These are phyloP conservation scores for Syzygium jambos DNA, from an alignment of 345 rosid genomes.

Conservation along the genomic window DNA sequence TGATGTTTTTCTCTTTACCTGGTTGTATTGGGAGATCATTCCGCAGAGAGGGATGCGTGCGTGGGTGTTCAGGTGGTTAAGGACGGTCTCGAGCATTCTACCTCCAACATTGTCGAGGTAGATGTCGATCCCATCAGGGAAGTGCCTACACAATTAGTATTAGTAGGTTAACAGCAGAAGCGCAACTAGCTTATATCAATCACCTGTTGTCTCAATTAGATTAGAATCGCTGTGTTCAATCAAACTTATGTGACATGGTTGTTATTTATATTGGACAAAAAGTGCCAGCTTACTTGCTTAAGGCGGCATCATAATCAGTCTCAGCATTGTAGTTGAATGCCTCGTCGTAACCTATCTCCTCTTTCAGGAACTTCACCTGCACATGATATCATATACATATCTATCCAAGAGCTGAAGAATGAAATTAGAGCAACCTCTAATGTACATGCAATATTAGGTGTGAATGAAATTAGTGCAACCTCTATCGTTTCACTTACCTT, in stretches of 20 bases:
- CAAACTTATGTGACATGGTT: not conserved
- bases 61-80: conserved; percentile 25
- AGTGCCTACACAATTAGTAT: conserved; percentile 8
- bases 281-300: not conserved
- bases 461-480: not conserved
- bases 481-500: conserved; percentile 10
- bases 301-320: not conserved
- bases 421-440: not conserved
- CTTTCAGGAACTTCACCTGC: not conserved
- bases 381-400: not conserved
- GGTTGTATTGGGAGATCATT: conserved; percentile 44
- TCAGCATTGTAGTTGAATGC: not conserved
- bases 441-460: not conserved
- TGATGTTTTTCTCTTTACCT: conserved; percentile 8
- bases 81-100: conserved; percentile 46
- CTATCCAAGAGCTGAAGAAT: not conserved
- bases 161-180: not conserved
- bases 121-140: conserved; percentile 39
- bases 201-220: not conserved
- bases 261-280: not conserved
- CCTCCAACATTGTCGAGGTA: conserved; percentile 50
- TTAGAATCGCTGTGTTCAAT: not conserved
- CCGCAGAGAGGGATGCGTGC: conserved; percentile 33
- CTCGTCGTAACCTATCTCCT: conserved; percentile 1
- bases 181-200: not conserved